Base-by-base conservation (phyloP, 345 rosid species). In the Brassica rapa region DNA sequence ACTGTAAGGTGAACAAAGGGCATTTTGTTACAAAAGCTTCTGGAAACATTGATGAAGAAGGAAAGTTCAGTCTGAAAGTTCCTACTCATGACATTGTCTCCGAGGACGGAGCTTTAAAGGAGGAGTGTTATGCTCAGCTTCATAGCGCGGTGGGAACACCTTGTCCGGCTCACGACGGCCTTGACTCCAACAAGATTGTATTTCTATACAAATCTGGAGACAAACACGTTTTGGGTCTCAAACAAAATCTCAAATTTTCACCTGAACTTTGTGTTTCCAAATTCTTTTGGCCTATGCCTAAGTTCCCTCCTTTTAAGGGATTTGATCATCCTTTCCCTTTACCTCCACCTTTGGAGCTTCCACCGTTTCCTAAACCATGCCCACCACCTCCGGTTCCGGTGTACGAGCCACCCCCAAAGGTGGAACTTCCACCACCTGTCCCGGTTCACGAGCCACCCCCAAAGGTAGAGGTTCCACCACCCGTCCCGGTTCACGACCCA, bases 121-220 rank as follows among this genome's bases (percentile, higher is more conserved):
- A 90, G 74, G 89, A 89, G 53, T 94, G 98, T 83, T 90, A 92
- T 30, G 98, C 97, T 8, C 96, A 88, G 77, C 93, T 94, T 77
- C 92, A 88, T 70, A 87, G 93, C 67, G 89, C 86, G 11, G 81
- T 88, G 0, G 83, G 83, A 6, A 27, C 77, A 1, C 90, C 94
- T 21, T 94, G 98, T 63, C 92, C 96, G 0, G 80, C 86, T 27
- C 82, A 84, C n/a, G 77, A 77, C 19, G 89, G 89, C 53, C 11
- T 90, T 0, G 85, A 90, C 2, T 81, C 98, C 23, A 29, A 85
- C 77, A 90, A 87, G 82, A 77, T 89, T 6, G 84, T 92, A 29
- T 71, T 86, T 62, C 82, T 85, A 46, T 85, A 89, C 4, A 80
- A 72, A 39, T 37, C 55, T 2, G 75, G 81, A 3, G 87, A 71